A percentile compares a stretch with the other conserved stretches of the same genome.
phyloP scores from a whole-genome alignment of 129 eudicot genomes.

The Artemisia tridentata region DNA sequence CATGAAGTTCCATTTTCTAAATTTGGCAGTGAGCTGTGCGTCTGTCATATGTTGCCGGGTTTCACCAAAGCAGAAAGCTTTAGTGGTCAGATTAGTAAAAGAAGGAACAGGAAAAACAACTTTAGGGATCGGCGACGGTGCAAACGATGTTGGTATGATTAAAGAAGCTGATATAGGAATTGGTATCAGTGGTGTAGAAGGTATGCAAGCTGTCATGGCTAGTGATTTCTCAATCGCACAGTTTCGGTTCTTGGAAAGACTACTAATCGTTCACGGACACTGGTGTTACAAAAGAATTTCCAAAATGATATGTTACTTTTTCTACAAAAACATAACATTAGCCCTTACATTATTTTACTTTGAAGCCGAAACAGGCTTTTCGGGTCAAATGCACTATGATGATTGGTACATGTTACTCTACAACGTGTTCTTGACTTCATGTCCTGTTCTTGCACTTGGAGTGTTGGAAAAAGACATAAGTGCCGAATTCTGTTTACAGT shows the following conservation, averaged over 20 bases:
- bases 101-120: slow-evolving; percentile 55
- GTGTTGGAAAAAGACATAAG: slow-evolving; percentile 73
- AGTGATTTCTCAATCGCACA: slow-evolving; percentile 65
- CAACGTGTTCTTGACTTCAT: slow-evolving; percentile 62
- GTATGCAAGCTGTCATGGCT: slow-evolving; percentile 92
- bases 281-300: slow-evolving; percentile 84
- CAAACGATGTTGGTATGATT: slow-evolving; percentile 82
- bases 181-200: slow-evolving; percentile 83
- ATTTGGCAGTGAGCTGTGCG: slow-evolving; percentile 60
- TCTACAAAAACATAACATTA: slow-evolving; percentile 69
- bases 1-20: slow-evolving; percentile 41
- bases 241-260: slow-evolving; percentile 65
- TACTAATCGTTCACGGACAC: slow-evolving; percentile 70
- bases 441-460: slow-evolving; percentile 70
- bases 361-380: slow-evolving; percentile 55
- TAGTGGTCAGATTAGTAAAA: slow-evolving; percentile 64
- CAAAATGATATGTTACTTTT: slow-evolving; percentile 60
- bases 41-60: slow-evolving; percentile 77
- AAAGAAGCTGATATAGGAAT: slow-evolving; percentile 85
- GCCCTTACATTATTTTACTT: slow-evolving; percentile 73
- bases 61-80: slow-evolving; percentile 70
- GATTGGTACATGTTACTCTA: slow-evolving; percentile 75
- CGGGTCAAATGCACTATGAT: slow-evolving; percentile 61
- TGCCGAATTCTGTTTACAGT: slow-evolving; percentile 62
- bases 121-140: slow-evolving; percentile 77